These are phyloP conservation scores for Micractinium conductrix DNA, from an alignment of 139 green algal genomes.

Conservation along the genomic window DNA sequence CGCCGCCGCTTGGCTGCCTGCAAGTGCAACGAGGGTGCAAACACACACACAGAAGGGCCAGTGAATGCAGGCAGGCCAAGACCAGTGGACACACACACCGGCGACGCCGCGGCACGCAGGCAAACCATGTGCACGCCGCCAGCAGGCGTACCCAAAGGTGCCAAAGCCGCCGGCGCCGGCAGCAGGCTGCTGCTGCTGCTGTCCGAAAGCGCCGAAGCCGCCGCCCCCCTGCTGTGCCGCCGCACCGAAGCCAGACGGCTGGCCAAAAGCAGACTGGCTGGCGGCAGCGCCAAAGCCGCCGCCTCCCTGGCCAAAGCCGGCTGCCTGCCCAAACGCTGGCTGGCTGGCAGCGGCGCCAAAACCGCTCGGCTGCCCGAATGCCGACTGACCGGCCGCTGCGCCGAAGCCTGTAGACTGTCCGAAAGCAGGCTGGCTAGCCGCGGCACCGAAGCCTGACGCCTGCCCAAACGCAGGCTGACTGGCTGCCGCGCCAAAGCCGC, in stretches of 20 bases:
- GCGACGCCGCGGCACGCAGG: too few relatives aligned
- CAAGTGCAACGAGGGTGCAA: not conserved
- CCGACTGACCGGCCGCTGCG: not conserved
- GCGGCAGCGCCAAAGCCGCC: conserved; percentile 17
- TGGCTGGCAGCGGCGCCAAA: conserved; percentile 9
- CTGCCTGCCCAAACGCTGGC: conserved; percentile 17
- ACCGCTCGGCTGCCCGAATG: conserved; percentile 5
- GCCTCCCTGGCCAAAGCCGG: too few relatives aligned
- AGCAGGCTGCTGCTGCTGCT: conserved; percentile 12
- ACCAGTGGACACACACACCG: too few relatives aligned
- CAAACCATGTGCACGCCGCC: too few relatives aligned
- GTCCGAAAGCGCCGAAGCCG: conserved; percentile 29
- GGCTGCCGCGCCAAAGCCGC: conserved; percentile 21
- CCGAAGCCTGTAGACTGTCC: conserved; percentile 28
- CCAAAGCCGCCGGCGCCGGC: conserved; percentile 18
- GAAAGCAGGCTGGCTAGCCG: conserved; percentile 1
- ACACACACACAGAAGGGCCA: not conserved
- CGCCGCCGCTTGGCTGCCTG: conserved; percentile 17
- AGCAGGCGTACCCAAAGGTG: not conserved
- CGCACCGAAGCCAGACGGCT: conserved; percentile 20
- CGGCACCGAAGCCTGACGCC: conserved; percentile 12
- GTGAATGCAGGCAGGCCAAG: not conserved
- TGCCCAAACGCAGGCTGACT: conserved; percentile 19
- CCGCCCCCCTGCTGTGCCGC: conserved; percentile 15
- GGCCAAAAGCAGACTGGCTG: conserved; percentile 5